Evolutionary conservation across 2,329 filamentous ascomycete genomes (phyloP), one percentile per base, ranked within the genome.

Genomic region (Bimuria novae-zelandiae): DNA sequence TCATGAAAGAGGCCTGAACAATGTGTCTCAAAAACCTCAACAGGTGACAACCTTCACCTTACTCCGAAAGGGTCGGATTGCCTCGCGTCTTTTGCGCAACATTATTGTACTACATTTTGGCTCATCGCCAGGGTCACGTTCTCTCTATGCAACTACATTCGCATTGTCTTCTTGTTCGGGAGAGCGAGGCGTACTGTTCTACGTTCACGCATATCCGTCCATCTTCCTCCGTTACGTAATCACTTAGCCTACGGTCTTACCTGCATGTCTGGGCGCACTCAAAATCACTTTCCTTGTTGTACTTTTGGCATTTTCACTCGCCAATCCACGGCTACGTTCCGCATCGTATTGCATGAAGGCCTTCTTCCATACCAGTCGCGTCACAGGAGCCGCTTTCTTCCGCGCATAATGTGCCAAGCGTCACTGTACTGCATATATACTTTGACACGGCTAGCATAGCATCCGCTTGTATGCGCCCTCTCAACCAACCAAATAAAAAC

Each of bases 221-320:
- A 6, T 6, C 25, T 27, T 27, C 25, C 10, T 27, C 10, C 4
- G 11, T 17, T 21, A 5, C 30, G 22, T 25, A 21, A 46, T 25
- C 30, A 14, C 12, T 25, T n/a, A 33, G 27, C 25, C 25, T n/a
- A 12, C 12, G 17, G 19, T 40, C 37, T 40, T 6, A 14, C 37
- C 10, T 27, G 25, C 14, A 21, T 37, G 19, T 8, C 6, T n/a
- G n/a, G 21, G 21, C 37, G 14, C 14, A 11, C 19, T 35, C 11
- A 33, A 30, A 14, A 39, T 17, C 36, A 27, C 10, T 52, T 39
- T 49, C 22, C 36, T 23, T 54, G 36, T 41, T 29, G 46, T 37
- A 32, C 16, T 23, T 4, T n/a, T 5, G 36, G 43, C 19, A 43
- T 22, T 47, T 21, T 27, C 22, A 27, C 32, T 47, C 16, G 44